phyloP scores from a whole-genome alignment of 169 alveolate genomes.

The Babesia gibsoni region DNA sequence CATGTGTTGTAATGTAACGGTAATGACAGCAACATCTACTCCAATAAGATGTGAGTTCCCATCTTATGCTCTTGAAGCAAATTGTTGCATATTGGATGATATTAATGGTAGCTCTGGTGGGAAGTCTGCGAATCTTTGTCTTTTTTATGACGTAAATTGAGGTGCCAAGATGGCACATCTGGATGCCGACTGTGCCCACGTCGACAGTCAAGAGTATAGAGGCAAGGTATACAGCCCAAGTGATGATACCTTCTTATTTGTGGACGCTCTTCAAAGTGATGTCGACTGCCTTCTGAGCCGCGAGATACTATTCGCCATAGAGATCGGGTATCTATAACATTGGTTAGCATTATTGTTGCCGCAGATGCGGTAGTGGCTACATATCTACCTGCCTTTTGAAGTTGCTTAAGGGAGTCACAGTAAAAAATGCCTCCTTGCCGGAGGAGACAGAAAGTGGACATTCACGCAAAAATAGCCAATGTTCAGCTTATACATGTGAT shows the following conservation, averaged over 20 bases:
- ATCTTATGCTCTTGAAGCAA: no score
- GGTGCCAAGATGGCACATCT: neutral
- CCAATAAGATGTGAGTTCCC: no score
- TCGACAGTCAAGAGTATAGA: conserved; percentile 34
- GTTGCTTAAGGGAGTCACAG: neutral
- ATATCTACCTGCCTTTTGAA: conserved; percentile 43
- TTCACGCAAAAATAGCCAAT: no score
- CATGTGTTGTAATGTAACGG: no score
- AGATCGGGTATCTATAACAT: neutral
- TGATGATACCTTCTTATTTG: conserved; percentile 71
- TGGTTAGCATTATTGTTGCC: neutral
- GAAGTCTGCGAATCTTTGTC: no score
- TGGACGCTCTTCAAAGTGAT: conserved; percentile 64
- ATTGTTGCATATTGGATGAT: no score
- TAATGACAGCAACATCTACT: no score
- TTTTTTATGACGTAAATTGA: no score
- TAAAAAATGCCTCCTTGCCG: neutral
- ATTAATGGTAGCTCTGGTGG: no score
- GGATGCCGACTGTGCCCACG: conserved; percentile 48
- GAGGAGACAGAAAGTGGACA: no score
- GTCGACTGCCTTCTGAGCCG: conserved; percentile 9
- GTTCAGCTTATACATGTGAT: no score
- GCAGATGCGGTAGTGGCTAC: conserved; percentile 64
- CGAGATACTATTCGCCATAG: neutral
- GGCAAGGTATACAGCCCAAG: conserved; percentile 67